These are phyloP conservation scores for Vitis amurensis DNA, from an alignment of 164 flowering plant species.

Conservation along the genomic window DNA sequence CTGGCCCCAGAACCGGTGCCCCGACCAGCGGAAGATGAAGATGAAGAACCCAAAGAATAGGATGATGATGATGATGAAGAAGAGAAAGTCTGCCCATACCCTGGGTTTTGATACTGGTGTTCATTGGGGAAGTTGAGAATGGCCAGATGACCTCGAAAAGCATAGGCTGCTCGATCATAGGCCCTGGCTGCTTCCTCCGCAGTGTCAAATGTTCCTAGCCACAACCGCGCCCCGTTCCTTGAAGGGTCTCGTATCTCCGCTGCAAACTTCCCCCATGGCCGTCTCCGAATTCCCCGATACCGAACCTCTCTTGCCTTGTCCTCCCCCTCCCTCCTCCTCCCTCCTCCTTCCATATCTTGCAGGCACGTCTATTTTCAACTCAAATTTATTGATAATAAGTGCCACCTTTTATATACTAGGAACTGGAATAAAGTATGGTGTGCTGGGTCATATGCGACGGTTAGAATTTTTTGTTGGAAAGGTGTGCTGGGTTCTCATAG, in stretches of 20 bases:
- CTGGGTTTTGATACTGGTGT: slow-evolving; percentile 1
- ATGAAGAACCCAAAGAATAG: background rate
- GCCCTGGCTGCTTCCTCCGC: slow-evolving; percentile 44
- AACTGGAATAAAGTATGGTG: too few relatives aligned
- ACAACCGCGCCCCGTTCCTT: slow-evolving; percentile 35
- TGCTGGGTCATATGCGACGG: slow-evolving; percentile 3
- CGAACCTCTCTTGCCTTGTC: slow-evolving; percentile 4
- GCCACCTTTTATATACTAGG: too few relatives aligned
- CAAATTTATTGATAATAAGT: too few relatives aligned
- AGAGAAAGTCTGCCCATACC: background rate
- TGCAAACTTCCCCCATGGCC: slow-evolving; percentile 48
- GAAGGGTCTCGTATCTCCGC: slow-evolving; percentile 46
- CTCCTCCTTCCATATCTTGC: background rate
- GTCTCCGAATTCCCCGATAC: slow-evolving; percentile 32
- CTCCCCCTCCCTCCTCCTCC: background rate
- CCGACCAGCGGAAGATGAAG: background rate
- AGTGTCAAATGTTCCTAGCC: slow-evolving; percentile 41
- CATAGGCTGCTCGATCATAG: slow-evolving; percentile 40
- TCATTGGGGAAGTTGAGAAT: slow-evolving; percentile 47
- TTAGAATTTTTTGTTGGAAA: background rate
- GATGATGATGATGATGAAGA: background rate
- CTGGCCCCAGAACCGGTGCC: background rate
- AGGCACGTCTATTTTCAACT: background rate
- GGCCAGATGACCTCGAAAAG: slow-evolving; percentile 34
- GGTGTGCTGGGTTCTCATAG: background rate